Evolutionary conservation across 495 filamentous ascomycete genomes (phyloP), one percentile per base, ranked within the genome.

Genomic region (Xylaria grammica): DNA sequence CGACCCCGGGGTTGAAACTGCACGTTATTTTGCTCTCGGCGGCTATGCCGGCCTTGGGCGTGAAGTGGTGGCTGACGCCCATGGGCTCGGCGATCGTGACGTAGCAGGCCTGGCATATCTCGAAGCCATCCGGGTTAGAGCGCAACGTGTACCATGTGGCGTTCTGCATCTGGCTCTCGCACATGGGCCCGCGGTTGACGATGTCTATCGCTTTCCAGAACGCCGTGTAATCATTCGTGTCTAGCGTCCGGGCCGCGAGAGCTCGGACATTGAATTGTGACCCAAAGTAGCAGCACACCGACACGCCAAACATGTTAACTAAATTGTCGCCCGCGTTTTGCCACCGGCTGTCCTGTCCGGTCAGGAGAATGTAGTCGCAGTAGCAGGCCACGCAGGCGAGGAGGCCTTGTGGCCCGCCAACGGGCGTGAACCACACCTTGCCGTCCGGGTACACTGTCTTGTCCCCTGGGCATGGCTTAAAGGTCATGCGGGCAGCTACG

Each of bases 181-280:
- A 60, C 20, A 11, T 26, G 10, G 58, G 58, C 15, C 32, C 40
- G 44, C 15, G 10, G 22, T 17, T 32, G 19, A 22, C 46, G 11
- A 51, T 22, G 15, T 49, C 44, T 0, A 60, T 27, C 8, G 45
- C 58, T 8, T 51, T 50, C 58, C 58, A 60, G n/a, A 60, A 60
- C 3, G n/a, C 19, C 15, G 40, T 4, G 5, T 50, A 38, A 7
- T 60, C 45, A 2, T 24, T 29, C 44, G 58, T 50, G 29, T 60
- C 44, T 6, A 60, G 46, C n/a, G 20, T n/a, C 13, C 58, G 58
- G 1, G 26, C 24, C 29, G 44, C 58, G 30, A 60, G 44, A 7
- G 29, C 24, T 15, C 10, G 29, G 1, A 60, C 20, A 30, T 60
- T 60, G 32, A 50, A 50, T 22, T 58, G 55, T 13, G 40, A 0